Percentiles rank a stretch among this genome's conserved stretches.
These are phyloP conservation scores for Plasmodium billcollinsi DNA, from an alignment of 169 alveolate species.

Conservation along the genomic window DNA sequence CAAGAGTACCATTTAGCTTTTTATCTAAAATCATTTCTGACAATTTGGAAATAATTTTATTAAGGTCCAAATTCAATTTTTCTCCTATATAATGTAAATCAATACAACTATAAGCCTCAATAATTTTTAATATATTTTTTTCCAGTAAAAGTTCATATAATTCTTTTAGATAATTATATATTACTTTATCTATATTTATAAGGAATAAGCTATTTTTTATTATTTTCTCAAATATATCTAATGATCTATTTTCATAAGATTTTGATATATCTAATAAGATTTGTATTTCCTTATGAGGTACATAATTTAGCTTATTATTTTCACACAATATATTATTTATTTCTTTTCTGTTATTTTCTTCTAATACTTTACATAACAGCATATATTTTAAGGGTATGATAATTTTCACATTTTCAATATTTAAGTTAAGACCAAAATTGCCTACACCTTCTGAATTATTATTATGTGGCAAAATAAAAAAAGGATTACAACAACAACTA, in stretches of 20 bases:
- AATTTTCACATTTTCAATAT: constrained; percentile 87
- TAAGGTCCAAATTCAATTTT: constrained; percentile 87
- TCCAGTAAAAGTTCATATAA: constrained; percentile 92
- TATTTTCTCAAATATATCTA: constrained; percentile 90
- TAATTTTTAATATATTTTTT: constrained; percentile 90
- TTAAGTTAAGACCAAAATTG: constrained; percentile 79
- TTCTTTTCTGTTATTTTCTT: constrained; percentile 87
- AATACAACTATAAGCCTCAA: constrained; percentile 93
- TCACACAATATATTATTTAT: constrained; percentile 85
- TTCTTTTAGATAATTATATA: constrained; percentile 89
- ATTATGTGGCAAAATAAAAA: constrained; percentile 68
- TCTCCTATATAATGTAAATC: constrained; percentile 91
- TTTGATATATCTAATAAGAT: constrained; percentile 91
- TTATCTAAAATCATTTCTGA: constrained; percentile 96
- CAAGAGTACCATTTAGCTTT: constrained; percentile 95
- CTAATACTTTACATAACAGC: constrained; percentile 94
- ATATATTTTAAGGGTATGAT: constrained; percentile 91
- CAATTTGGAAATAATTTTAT: constrained; percentile 89
- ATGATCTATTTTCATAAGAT: constrained; percentile 91
- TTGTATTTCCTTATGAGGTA: constrained; percentile 90
- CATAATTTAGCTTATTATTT: constrained; percentile 88
- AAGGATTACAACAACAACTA: background rate
- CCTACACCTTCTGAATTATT: constrained; percentile 28
- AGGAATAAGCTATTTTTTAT: constrained; percentile 87
- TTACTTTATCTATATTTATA: constrained; percentile 88